Base-by-base conservation (phyloP, 2,329 filamentous ascomycete genomes). In the Didymella arachidicola region DNA sequence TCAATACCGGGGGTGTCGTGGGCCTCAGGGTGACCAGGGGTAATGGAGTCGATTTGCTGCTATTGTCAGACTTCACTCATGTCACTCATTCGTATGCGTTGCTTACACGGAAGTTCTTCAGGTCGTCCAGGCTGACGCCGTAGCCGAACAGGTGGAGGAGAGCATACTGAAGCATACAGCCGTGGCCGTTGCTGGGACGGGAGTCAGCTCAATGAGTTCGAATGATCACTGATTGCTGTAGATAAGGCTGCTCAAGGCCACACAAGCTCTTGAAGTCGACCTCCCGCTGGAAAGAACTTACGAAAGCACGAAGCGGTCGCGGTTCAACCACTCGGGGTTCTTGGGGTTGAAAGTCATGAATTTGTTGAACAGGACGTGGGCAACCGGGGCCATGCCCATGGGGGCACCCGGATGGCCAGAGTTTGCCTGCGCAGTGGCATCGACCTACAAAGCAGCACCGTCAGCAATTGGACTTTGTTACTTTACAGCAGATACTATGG, bases 331-430 rank as follows among this genome's bases (percentile, higher is more conserved):
- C 67, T 92, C 86, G 72, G 95, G 92, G 87, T 97, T 97, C 89
- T 97, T 96, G 75, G 95, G 95, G 89, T 98, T 99, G 87, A 97
- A 99, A 80, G 83, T 96, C 92, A 99, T 92, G 86, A 97, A 96
- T 82, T 95, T 96, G 88, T 97, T 96, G 85, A 92, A 99, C 67
- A 99, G 88, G 75, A 98, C 92, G 86, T 98, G 95, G 80, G 95
- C 89, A 76, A 93, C 88, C 64, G 95, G 94, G 76, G 95, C 95
- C 92, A 98, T 86, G 78, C 87, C 89, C 95, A 99, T 99, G 75
- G 95, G 95, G 80, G 95, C 95, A 86, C 95, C 95, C 76, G 95
- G 95, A 84, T 99, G 95, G 79, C 95, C 95, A 68, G 94, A 97
- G 87, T 98, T 98, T 79, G 94, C 92, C 80, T 90, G 86, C 81